Evolutionary conservation across 192 early-diverging fungal genomes (phyloP).

Genomic region (Diversispora epigaea): DNA sequence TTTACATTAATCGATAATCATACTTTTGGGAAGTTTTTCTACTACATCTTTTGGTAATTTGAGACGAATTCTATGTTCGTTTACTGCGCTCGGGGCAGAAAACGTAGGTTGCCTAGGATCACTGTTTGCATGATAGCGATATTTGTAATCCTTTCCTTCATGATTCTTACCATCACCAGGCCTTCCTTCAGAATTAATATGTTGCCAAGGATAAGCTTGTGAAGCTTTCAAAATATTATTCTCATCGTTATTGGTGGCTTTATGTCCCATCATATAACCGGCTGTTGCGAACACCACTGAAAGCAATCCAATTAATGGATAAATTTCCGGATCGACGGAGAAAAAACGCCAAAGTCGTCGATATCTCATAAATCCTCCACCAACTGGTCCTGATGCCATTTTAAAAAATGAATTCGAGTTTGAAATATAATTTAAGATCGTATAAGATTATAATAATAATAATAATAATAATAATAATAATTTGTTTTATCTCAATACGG

Average conservation of each 20-base stretch:
- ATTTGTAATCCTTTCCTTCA: constrained; percentile 29
- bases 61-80: constrained; percentile 27
- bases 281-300: constrained; percentile 3
- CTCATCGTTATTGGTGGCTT: constrained; percentile 19
- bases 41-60: constrained; percentile 18
- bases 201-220: constrained; percentile 30
- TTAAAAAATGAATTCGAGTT: neutral
- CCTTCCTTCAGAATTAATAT: neutral
- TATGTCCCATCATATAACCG: constrained; percentile 34
- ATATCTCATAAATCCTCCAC: constrained; percentile 1
- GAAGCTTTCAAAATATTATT: constrained; percentile 18
- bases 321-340: constrained; percentile 34
- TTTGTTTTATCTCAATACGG: too few species aligned
- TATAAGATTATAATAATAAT: too few species aligned
- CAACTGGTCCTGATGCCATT: constrained; percentile 31
- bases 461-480: too few species aligned
- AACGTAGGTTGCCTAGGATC: neutral
- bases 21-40: neutral
- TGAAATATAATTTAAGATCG: too few species aligned
- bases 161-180: neutral
- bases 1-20: neutral
- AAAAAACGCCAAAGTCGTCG: constrained; percentile 29
- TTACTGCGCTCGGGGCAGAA: constrained; percentile 26
- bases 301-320: constrained; percentile 33
- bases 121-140: constrained; percentile 25